Evolutionary conservation across 225 moss, liverwort and hornwort genomes (phyloP).

Genomic region (Marchantia polymorpha): DNA sequence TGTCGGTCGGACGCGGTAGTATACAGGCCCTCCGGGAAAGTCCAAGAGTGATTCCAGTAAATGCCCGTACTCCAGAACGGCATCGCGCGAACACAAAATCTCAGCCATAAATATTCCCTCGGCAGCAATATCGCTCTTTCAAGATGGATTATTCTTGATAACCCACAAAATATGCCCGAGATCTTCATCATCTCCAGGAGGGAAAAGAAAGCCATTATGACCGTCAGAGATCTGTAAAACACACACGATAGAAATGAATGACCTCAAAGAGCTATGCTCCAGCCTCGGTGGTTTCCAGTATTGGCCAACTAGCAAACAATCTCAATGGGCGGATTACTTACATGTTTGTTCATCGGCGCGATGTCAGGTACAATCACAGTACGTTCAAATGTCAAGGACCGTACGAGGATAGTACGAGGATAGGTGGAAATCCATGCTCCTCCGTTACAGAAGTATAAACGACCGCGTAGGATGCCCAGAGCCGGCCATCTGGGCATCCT

Average conservation of each 20-base stretch:
- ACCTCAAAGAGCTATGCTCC: not conserved
- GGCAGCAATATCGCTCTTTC: conserved; percentile 38
- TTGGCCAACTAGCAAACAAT: not conserved
- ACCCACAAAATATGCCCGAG: conserved; percentile 52
- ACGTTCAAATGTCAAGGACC: conserved; percentile 77
- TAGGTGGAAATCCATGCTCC: conserved; percentile 73
- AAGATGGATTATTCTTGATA: conserved; percentile 31
- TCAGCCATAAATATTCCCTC: conserved; percentile 55
- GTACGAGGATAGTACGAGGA: conserved; percentile 67
- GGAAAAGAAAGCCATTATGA: conserved; percentile 65
- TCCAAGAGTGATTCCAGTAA: conserved; percentile 80
- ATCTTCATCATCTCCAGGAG: conserved; percentile 65
- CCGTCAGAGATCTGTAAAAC: conserved; percentile 63
- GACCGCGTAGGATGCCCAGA: conserved; percentile 82
- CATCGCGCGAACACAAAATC: conserved; percentile 54
- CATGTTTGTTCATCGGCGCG: conserved; percentile 64
- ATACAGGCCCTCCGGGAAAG: conserved; percentile 56
- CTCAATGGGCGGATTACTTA: conserved; percentile 33
- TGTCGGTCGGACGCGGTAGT: conserved; percentile 50
- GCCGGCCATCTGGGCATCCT: too few species aligned
- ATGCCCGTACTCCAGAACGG: conserved; percentile 60
- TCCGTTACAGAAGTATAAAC: conserved; percentile 75
- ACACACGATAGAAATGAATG: not conserved
- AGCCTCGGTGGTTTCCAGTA: not conserved
- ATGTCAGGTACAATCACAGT: conserved; percentile 73